Percentiles rank a stretch among this genome's conserved stretches.
Evolutionary conservation across 257 asterid species (phyloP).

Genomic region (Solanum pennellii): DNA sequence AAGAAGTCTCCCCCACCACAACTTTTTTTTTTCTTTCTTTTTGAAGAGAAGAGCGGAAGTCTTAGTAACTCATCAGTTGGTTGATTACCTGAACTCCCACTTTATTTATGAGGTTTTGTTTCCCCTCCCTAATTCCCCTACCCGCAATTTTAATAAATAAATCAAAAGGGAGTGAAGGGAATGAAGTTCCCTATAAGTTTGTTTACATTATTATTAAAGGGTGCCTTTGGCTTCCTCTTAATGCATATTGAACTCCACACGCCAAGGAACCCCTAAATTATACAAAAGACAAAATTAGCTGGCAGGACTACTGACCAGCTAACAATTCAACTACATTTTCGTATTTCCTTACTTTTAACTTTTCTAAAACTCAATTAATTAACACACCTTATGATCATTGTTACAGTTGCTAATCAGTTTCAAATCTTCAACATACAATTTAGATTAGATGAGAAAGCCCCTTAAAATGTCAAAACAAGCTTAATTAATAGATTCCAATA

Average conservation of each 20-base stretch:
- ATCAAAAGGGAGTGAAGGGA: neutral
- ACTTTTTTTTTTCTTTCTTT: neutral
- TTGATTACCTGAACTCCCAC: too few relatives aligned
- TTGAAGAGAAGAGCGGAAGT: neutral
- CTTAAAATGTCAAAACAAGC: neutral
- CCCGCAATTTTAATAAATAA: neutral
- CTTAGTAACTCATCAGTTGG: neutral
- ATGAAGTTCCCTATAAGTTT: constrained; percentile 14
- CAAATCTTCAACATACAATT: neutral
- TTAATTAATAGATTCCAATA: neutral
- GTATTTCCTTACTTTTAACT: neutral
- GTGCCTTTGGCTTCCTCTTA: constrained; percentile 10
- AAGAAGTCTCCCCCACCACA: neutral
- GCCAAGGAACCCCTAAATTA: constrained; percentile 22
- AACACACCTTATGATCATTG: neutral
- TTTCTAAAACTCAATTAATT: neutral
- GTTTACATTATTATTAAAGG: constrained; percentile 8
- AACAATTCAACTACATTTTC: constrained; percentile 5
- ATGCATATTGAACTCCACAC: constrained; percentile 20
- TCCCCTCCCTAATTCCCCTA: neutral
- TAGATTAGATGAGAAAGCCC: neutral
- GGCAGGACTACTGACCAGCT: constrained; percentile 15
- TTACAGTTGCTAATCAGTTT: neutral
- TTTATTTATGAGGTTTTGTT: neutral
- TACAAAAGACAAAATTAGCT: constrained; percentile 4